phyloP scores from a whole-genome alignment of 305 asterid genomes.

The Striga hermonthica region DNA sequence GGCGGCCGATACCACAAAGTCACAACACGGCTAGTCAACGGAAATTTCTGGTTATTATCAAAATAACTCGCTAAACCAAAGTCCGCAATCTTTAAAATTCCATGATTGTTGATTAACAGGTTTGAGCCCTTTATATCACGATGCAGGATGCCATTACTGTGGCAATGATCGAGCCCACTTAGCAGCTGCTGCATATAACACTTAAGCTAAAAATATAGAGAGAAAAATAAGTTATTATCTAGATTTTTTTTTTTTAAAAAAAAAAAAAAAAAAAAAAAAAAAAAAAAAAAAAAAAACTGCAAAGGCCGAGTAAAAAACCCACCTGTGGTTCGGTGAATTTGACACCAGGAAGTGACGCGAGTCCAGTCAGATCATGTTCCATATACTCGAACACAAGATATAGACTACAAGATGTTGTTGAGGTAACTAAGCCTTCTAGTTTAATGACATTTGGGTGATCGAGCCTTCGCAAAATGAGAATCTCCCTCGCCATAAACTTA shows the following conservation, averaged over 20 bases:
- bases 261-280: slow-evolving; percentile 10
- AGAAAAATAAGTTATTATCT: too few species aligned
- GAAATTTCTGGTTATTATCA: slow-evolving; percentile 46
- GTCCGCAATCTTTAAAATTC: slow-evolving; percentile 93
- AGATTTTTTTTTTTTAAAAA: too few species aligned
- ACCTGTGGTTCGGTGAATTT: slow-evolving; percentile 91
- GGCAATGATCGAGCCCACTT: slow-evolving; percentile 88
- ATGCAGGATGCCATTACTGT: slow-evolving; percentile 75
- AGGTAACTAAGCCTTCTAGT: slow-evolving; percentile 84
- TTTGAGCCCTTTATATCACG: slow-evolving; percentile 96
- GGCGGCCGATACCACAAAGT: slow-evolving; percentile 99
- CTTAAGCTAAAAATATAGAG: slow-evolving; percentile 51
- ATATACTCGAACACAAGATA: slow-evolving; percentile 88
- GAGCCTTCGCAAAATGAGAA: slow-evolving; percentile 74
- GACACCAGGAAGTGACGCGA: slow-evolving; percentile 78
- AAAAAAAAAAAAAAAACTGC: slow-evolving; percentile 4
- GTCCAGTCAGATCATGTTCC: slow-evolving; percentile 97
- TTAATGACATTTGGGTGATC: slow-evolving; percentile 91
- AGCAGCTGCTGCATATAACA: slow-evolving; percentile 93
- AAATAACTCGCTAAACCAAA: slow-evolving; percentile 91
- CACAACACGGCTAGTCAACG: slow-evolving; percentile 93
- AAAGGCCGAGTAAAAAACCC: slow-evolving; percentile 19
- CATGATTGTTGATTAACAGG: slow-evolving; percentile 71
- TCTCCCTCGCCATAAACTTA: slow-evolving; percentile 98
- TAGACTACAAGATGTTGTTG: slow-evolving; percentile 70